Conservation (phyloP, 805 yeast genomes). For the Candida parachauliodes region DNA sequence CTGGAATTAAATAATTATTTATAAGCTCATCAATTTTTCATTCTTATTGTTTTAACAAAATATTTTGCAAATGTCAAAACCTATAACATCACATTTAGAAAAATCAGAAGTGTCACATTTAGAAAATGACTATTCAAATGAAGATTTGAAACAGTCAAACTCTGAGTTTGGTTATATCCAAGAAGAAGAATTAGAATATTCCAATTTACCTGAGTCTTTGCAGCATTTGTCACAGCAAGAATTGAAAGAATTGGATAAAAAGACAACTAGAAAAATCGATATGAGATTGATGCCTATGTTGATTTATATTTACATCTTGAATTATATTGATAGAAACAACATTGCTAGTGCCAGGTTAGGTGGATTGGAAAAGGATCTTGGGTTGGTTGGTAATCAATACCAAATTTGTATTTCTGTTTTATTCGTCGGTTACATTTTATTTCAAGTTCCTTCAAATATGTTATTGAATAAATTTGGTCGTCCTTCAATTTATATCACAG, state of each 20-base stretch:
- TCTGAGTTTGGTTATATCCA: background rate
- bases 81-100: slow-evolving; percentile 2
- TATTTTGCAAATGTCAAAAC: slow-evolving; percentile 4
- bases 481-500: slow-evolving; percentile 49
- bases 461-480: slow-evolving; percentile 43
- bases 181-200: slow-evolving; percentile 8
- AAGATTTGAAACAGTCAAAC: slow-evolving; percentile 1
- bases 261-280: slow-evolving; percentile 47
- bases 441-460: slow-evolving; percentile 49
- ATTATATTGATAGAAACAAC: slow-evolving; percentile 50
- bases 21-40: too few relatives aligned
- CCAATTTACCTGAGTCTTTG: slow-evolving; percentile 29
- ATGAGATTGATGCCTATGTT: slow-evolving; percentile 48
- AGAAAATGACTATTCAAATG: slow-evolving; percentile 4
- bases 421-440: slow-evolving; percentile 46
- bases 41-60: too few relatives aligned
- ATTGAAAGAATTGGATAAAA: slow-evolving; percentile 38
- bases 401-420: slow-evolving; percentile 52
- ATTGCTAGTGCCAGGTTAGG: slow-evolving; percentile 54
- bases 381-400: slow-evolving; percentile 40
- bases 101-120: slow-evolving; percentile 8
- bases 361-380: slow-evolving; percentile 43
- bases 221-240: slow-evolving; percentile 36
- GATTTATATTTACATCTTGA: slow-evolving; percentile 48
- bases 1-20: background rate